Evolutionary conservation across 257 asterid species (phyloP).

Genomic region (Knoxia roxburghii): DNA sequence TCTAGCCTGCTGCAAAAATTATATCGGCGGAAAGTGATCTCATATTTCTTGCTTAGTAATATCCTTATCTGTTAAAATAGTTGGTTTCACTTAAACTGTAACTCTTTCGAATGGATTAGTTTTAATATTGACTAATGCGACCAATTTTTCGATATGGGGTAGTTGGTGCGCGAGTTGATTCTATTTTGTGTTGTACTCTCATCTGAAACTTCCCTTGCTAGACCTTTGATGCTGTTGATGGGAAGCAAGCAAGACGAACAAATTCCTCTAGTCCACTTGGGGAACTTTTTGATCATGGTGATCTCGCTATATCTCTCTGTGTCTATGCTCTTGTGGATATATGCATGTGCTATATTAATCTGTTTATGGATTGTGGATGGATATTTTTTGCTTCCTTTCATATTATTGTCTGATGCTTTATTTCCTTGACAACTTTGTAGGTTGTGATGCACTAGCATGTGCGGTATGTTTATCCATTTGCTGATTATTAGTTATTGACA

Average conservation of each 20-base stretch:
- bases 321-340: background rate
- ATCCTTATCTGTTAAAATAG: background rate
- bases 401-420: slow-evolving; percentile 19
- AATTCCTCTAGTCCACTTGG: slow-evolving; percentile 94
- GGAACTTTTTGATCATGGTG: slow-evolving; percentile 95
- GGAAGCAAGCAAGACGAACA: slow-evolving; percentile 95
- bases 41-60: no score
- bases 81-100: background rate
- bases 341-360: background rate
- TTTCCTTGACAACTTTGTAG: slow-evolving; percentile 37
- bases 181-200: slow-evolving; percentile 16
- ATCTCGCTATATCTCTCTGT: slow-evolving; percentile 7
- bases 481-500: slow-evolving; percentile 14
- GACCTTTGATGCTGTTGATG: slow-evolving; percentile 98
- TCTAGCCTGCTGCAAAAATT: background rate
- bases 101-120: background rate
- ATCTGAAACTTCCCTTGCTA: slow-evolving; percentile 21
- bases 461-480: slow-evolving; percentile 56
- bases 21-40: background rate
- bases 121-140: background rate
- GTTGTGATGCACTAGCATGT: slow-evolving; percentile 97
- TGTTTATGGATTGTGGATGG: background rate
- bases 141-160: background rate
- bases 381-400: slow-evolving; percentile 16
- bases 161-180: slow-evolving; percentile 3